phyloP scores from a whole-genome alignment of 2,329 filamentous ascomycete genomes.

The Amphichorda felina region DNA sequence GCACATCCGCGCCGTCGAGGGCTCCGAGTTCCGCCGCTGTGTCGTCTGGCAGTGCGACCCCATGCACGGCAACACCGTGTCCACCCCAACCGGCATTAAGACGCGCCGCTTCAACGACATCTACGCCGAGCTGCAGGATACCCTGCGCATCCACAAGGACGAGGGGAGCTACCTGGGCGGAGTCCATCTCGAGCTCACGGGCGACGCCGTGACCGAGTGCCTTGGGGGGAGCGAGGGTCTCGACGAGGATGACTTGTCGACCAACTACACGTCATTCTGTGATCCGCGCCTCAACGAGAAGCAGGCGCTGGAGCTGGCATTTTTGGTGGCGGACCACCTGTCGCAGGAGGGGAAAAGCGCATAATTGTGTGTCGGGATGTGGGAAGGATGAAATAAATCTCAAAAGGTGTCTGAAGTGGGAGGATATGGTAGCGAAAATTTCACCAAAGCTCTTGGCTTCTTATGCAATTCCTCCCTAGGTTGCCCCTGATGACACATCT shows the following conservation, averaged over 20 bases:
- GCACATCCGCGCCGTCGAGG: conserved; percentile 83
- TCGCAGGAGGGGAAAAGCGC: conserved; percentile 21
- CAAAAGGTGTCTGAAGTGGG: too few species aligned
- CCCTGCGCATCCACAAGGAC: conserved; percentile 73
- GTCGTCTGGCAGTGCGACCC: conserved; percentile 98
- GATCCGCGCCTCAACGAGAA: conserved; percentile 95
- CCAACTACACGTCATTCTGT: conserved; percentile 93
- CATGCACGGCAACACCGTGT: conserved; percentile 79
- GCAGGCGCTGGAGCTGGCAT: conserved; percentile 89
- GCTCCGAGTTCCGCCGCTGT: conserved; percentile 50
- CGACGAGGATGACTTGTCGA: conserved; percentile 74
- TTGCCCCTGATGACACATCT: too few species aligned
- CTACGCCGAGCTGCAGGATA: conserved; percentile 73
- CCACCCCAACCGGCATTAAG: conserved; percentile 70
- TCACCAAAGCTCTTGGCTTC: not conserved
- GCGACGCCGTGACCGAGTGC: conserved; percentile 93
- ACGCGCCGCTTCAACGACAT: conserved; percentile 87
- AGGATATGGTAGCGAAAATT: not conserved
- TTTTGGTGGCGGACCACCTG: conserved; percentile 79
- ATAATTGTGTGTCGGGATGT: not conserved
- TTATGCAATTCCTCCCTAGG: too few species aligned
- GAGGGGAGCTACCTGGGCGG: conserved; percentile 82
- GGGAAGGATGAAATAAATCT: conserved; percentile 1
- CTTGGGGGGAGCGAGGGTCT: conserved; percentile 80
- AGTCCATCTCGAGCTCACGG: conserved; percentile 89